Base-by-base conservation (phyloP, 768 basidiomycete genomes). In the Trametes coccinea region DNA sequence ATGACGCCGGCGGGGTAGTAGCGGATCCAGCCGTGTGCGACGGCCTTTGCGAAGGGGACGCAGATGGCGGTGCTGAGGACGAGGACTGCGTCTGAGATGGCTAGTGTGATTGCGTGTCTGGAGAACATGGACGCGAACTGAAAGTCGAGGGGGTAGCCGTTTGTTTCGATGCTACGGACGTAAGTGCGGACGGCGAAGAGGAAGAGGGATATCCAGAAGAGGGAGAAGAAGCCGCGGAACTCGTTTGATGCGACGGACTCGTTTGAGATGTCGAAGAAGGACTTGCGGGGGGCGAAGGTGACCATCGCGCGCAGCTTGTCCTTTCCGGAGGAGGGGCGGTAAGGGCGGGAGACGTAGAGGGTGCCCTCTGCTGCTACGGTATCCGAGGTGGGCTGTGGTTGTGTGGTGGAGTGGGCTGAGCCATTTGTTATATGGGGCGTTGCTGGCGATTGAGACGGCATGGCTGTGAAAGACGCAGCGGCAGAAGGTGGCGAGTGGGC, bases 121-220 rank as follows among this genome's bases (percentile, higher is more conserved):
- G 93, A 95, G 73, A 99, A 89, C 81, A 95, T 85, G 46, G 84
- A 79, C 4, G 92, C 93, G 69, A 99, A 98, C 5, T 79, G 81
- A 59, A 93, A 79, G 47, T 88, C 88, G 52, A 96, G 81, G 0
- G 92, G 84, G 41, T 85, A 84, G 17, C 95, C 95, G 51, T 79
- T 87, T n/a, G 81, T 79, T 71, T 94, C 89, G 65, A 90, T 85
- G 71, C 87, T 87, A 53, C 80, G 82, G 54, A 93, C 78, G 74
- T 92, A 93, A 3, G 90, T 91, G 66, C 88, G 82, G 43, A 94
- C 71, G 10, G 88, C 84, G 70, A 93, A 87, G 52, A 96, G 82
- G 68, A 92, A 94, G 65, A 95, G 84, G 22, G 88, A 88, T 57
- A 92, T 86, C 87, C 97, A 98, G 77, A 98, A 98, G 52, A 98